Base-by-base conservation (phyloP, 768 basidiomycete species). In the Rhodotorula diobovata region DNA sequence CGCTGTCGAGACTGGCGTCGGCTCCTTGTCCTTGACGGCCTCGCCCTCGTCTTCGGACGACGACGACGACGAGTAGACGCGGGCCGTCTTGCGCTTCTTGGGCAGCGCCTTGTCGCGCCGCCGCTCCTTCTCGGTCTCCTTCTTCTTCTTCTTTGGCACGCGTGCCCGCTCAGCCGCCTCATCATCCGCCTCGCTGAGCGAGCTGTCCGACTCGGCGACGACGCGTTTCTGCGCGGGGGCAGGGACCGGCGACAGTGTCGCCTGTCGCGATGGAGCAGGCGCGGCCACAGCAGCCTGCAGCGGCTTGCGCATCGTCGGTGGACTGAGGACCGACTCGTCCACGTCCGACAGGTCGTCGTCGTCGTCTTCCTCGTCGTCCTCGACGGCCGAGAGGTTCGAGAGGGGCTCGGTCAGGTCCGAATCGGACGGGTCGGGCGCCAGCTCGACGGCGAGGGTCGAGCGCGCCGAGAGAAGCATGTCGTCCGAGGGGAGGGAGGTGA, bases 331-430 rank as follows among this genome's bases (percentile, higher is more conserved):
- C 28, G 65, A 32, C 55, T 65, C 63, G 55, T 32, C 30, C 12
- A 45, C 60, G 4, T 56, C 61, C 4, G 61, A 59, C n/a, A 51
- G 30, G 34, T 57, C 61, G 46, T 54, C 41, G 39, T 56, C 55
- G 30, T 58, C 43, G 2, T 53, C 54, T 37, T 61, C 64, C 16
- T 57, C 15, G 35, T 68, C 68, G 45, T 59, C 54, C 25, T 74
- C 73, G 15, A 56, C 53, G 11, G 71, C 73, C 16, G 70, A 68
- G 4, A 62, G 67, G 46, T 71, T 62, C 67, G 73, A 75, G 20
- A 75, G 62, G 46, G 73, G 73, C 48, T 75, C 73, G 21, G 73
- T 75, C 15, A 75, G 65, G 11, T 75, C 73, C 15, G 66, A 68
- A 37, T 67, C 73, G 61, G 71, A 70, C 20, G 73, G 30, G 8